Evolutionary conservation across 805 yeast genomes (phyloP), one percentile per base, ranked within the genome.

Genomic region (Scheffersomyces coipomensis): DNA sequence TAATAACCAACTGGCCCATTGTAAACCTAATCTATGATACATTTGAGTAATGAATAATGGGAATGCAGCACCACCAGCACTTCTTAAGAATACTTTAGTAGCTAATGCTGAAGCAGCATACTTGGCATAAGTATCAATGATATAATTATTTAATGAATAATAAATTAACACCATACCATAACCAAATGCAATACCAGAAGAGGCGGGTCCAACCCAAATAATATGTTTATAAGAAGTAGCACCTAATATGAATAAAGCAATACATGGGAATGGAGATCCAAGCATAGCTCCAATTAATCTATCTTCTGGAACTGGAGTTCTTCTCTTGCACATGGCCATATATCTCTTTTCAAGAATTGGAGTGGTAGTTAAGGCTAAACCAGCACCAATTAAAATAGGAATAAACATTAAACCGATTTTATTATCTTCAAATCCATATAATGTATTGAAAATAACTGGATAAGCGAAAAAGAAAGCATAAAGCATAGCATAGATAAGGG

Each of bases 401-500:
- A 89, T 84, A 51, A 86, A 76, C 95, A 90, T 87, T 51, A 89
- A 67, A 25, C 97, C 97, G 49, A 85, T 80, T 37, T 73, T 71
- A 51, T 87, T 86, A 60, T 88, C 95, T 48, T 82, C 73, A 63
- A 72, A 88, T 34, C 81, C 88, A 55, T 89, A 86, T 38, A 88
- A 72, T 39, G 81, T 85, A 39, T 73, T 76, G 60, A 89, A 89
- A 37, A 89, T 87, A 38, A 84, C 95, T 4, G 97, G 97, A 65
- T 85, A 89, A 0, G 97, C 97, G 66, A 88, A 89, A 80, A 89
- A 89, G 71, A 89, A 89, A 10, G 96, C 96, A 56, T 89, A 89
- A 37, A 89, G 71, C 58, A 89, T 72, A n/a, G 96, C 83, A 68
- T 89, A 89, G 60, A 89, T 88, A 58, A 89, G 73, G 47, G 95